These are phyloP conservation scores for Leishmania tarentolae DNA, from an alignment of 208 protist genomes.

Conservation along the genomic window DNA sequence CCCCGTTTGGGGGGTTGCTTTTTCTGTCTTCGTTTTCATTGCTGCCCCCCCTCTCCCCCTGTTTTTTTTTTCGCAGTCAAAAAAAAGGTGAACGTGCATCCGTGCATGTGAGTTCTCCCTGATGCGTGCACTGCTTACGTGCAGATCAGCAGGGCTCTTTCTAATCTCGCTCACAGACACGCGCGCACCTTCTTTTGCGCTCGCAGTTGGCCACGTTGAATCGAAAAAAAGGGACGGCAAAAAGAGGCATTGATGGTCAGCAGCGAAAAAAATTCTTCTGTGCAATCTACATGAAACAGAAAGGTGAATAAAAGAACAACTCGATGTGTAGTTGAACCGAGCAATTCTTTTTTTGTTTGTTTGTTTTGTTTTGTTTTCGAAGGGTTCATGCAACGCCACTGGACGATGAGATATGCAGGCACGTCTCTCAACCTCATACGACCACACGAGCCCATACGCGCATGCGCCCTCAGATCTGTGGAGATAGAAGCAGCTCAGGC, in stretches of 20 bases:
- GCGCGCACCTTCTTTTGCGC: no score
- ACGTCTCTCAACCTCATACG: neutral
- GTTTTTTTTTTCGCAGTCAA: no score
- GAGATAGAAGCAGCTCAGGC: neutral
- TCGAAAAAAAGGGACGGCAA: no score
- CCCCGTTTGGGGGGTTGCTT: neutral
- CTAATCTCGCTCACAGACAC: no score
- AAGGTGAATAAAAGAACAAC: neutral
- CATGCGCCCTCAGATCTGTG: neutral
- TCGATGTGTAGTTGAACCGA: neutral
- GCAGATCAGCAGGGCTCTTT: no score
- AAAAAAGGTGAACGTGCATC: no score
- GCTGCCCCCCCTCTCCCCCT: neutral
- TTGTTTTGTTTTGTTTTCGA: neutral
- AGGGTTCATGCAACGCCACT: neutral
- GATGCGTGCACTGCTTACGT: no score
- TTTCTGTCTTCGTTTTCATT: neutral
- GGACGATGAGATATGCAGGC: neutral
- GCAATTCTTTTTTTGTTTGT: neutral
- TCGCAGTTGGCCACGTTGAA: no score
- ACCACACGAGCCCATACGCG: neutral
- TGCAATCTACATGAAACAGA: neutral
- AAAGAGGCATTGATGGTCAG: no score
- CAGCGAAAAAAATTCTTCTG: neutral
- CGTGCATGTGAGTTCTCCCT: no score